Base-by-base conservation (phyloP, 2,329 filamentous ascomycete genomes). In the Apiospora koreana region DNA sequence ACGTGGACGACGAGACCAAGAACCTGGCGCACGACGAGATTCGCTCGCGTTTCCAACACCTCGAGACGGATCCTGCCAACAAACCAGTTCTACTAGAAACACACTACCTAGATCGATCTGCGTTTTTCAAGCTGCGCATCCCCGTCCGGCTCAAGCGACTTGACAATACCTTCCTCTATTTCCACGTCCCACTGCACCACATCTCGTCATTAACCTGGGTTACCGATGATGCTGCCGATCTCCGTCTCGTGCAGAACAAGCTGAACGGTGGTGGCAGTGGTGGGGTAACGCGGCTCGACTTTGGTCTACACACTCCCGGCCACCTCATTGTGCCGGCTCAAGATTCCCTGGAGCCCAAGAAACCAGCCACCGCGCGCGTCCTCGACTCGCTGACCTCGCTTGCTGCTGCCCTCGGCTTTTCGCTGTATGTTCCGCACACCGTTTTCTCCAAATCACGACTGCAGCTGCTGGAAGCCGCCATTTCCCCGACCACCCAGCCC, bases 281-380 rank as follows among this genome's bases (percentile, higher is more conserved):
- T 38, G 42, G 65, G 12, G 31, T 67, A 18, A 67, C 43, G 6
- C 43, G 65, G 3, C 41, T 67, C 18, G 23, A 67, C 3, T 38
- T 67, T 25, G 9, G 28, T 21, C 25, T 67, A 14, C 42, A 43
- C 43, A 67, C 43, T 14, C 65, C 65, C 7, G 65, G 65, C 10
- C 65, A 48, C 6, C 65, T 67, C 65, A 28, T 67, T 21, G 41
- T 67, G 28, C 65, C 65, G 3, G 65, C 43, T 35, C 65, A 67
- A 25, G 42, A 67, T 12, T 43, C 43, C 42, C 65, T 67, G 3
- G 42, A 67, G 23, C 65, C 65, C 42, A 67, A 50, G 43, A 48
- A 48, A 28, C 43, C 65, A 14, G 43, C 65, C 28, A 67, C 65
- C 4, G 65, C 65, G 43, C 65, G 28, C 21, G 43, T 35, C n/a